Evolutionary conservation across 177 flowering plant species (phyloP).

Genomic region (Tripterygium wilfordii): DNA sequence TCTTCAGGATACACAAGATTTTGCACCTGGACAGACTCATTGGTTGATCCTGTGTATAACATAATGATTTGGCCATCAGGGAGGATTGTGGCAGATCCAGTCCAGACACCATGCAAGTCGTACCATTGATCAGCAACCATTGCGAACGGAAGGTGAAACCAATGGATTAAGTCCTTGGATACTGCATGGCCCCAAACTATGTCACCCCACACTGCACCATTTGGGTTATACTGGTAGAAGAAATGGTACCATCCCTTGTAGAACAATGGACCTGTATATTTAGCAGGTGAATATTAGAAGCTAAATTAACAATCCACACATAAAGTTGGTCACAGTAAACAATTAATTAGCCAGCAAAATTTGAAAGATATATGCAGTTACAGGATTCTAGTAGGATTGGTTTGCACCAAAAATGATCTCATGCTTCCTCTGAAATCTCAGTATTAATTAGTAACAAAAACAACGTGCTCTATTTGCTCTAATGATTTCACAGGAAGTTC

Average conservation of each 20-base stretch:
- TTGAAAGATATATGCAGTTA: too few relatives aligned
- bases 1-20: constrained; percentile 77
- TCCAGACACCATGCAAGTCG: constrained; percentile 81
- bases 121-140: constrained; percentile 84
- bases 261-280: constrained; percentile 67
- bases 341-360: background rate
- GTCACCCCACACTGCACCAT: constrained; percentile 84
- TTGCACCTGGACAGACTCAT: constrained; percentile 66
- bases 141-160: constrained; percentile 79
- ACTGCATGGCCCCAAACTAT: constrained; percentile 95
- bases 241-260: constrained; percentile 95
- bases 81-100: constrained; percentile 89
- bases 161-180: constrained; percentile 69
- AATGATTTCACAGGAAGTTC: too few relatives aligned
- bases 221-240: constrained; percentile 91
- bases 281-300: too few relatives aligned
- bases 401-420: too few relatives aligned
- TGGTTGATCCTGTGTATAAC: constrained; percentile 84
- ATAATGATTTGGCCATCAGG: constrained; percentile 60
- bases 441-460: too few relatives aligned
- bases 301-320: too few relatives aligned
- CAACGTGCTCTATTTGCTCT: too few relatives aligned
- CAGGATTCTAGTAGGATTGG: too few relatives aligned
- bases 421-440: too few relatives aligned
- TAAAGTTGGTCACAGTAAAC: too few relatives aligned